Percentiles rank a stretch among this genome's conserved stretches.
Conservation (phyloP, 2,329 filamentous ascomycete species). For the Corynespora cassiicola region DNA sequence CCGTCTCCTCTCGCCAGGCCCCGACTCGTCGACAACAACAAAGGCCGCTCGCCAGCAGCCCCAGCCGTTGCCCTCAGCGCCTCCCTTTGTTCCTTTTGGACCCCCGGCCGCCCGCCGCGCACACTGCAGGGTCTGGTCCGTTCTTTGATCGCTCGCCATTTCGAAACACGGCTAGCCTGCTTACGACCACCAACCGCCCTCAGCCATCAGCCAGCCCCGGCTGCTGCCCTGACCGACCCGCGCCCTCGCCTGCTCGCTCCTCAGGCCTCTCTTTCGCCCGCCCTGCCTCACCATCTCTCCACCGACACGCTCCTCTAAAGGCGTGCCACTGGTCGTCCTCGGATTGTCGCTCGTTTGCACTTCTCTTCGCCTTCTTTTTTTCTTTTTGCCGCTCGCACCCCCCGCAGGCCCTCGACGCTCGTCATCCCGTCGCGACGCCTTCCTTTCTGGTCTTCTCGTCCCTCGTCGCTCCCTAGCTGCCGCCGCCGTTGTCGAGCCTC, state of each 20-base stretch:
- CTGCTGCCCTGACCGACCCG: conserved; percentile 2
- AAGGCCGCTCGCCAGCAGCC: not conserved
- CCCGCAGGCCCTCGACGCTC: conserved; percentile 1
- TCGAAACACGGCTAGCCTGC: conserved; percentile 17
- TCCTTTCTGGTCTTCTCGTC: conserved; percentile 2
- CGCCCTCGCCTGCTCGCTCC: conserved; percentile 8
- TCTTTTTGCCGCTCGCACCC: not conserved
- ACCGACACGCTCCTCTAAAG: too few species aligned
- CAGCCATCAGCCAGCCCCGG: conserved; percentile 4
- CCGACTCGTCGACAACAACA: not conserved
- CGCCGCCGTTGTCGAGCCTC: conserved; percentile 4
- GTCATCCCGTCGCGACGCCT: conserved; percentile 1
- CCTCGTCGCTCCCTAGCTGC: conserved; percentile 6
- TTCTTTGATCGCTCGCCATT: conserved; percentile 10
- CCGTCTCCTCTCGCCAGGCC: too few species aligned
- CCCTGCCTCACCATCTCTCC: conserved; percentile 1
- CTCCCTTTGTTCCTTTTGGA: not conserved
- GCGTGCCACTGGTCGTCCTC: conserved; percentile 1
- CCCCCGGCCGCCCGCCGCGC: conserved; percentile 2
- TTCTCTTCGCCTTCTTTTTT: not conserved
- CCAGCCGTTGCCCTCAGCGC: not conserved
- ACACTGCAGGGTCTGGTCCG: conserved; percentile 11
- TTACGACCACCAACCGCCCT: conserved; percentile 9
- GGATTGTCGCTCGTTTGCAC: conserved; percentile 8
- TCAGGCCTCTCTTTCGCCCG: too few species aligned